Evolutionary conservation across 2,329 filamentous ascomycete species (phyloP), one percentile per base, ranked within the genome.

Genomic region (Colletotrichum scovillei): DNA sequence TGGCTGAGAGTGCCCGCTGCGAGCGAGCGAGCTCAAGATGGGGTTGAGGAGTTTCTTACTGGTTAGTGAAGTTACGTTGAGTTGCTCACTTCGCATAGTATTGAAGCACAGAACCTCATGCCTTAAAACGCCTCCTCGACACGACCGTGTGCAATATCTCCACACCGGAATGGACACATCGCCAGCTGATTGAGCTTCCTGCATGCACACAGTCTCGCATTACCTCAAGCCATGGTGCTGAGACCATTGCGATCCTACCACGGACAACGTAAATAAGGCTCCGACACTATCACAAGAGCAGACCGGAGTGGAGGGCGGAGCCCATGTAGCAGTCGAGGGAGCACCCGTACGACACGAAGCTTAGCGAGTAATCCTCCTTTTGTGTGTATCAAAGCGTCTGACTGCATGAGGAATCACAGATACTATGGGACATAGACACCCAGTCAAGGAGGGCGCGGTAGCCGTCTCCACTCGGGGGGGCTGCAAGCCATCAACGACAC

Each of bases 151-250:
- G 53, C 16, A 24, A 28, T 67, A 22, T 24, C 19, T 16, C 6
- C 56, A 14, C 24, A 38, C 24, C 28, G 28, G 16, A 19, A 24
- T 30, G 46, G 56, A 22, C 66, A 30, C 24, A n/a, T 63, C n/a
- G 38, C 11, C 24, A 32, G 46, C 11, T 22, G 14, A 56, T 56
- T 26, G 70, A 53, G 70, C 60, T 32, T 59, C n/a, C n/a, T 64
- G 60, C 55, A 66, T 71, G 60, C 52, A 24, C 38, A n/a, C 11
- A 30, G 46, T 49, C 8, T 32, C 30, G 32, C 24, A 59, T 24
- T 26, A 14, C 56, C 53, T 38, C 14, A 30, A 58, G 32, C 19
- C 28, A 35, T 26, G 32, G 16, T 56, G 28, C 59, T 52, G 42
- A 49, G 16, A 49, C 42, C 19, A 49, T n/a, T 19, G 8, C 42